Evolutionary conservation across 75 land plant genomes (phyloP).

Genomic region (Pinus tabuliformis): DNA sequence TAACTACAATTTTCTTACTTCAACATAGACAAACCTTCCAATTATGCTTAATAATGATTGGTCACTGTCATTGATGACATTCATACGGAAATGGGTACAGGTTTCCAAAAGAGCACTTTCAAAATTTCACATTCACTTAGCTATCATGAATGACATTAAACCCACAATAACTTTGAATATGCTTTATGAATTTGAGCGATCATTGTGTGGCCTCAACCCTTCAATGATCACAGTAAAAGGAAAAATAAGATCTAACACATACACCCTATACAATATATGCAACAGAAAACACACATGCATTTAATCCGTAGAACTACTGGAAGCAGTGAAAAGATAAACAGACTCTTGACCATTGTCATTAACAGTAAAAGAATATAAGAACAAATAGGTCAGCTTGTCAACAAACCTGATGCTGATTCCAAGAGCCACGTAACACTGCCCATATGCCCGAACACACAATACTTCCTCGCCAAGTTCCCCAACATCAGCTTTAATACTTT

Average conservation of each 20-base stretch:
- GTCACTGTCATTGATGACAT: no score
- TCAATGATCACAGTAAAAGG: not conserved
- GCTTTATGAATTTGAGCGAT: no score
- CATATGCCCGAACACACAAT: slow-evolving; percentile 90
- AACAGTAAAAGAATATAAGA: not conserved
- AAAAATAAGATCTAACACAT: not conserved
- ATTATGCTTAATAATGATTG: no score
- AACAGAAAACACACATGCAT: not conserved
- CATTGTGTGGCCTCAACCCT: not conserved
- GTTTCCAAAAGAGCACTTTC: no score
- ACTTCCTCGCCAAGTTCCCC: slow-evolving; percentile 70
- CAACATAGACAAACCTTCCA: no score
- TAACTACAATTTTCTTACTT: no score
- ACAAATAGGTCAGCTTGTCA: not conserved
- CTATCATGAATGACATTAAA: no score
- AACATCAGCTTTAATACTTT: slow-evolving; percentile 8
- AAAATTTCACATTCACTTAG: no score
- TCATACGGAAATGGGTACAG: no score
- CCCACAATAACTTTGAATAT: no score
- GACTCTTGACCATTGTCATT: not conserved
- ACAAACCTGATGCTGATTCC: slow-evolving; percentile 86
- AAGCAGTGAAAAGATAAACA: no score
- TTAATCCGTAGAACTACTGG: not conserved
- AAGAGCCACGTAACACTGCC: slow-evolving; percentile 74
- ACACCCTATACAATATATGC: not conserved